Percentiles rank a stretch among this genome's conserved stretches.
Conservation (phyloP, 257 asterid genomes). For the Hygrophila difformis region DNA sequence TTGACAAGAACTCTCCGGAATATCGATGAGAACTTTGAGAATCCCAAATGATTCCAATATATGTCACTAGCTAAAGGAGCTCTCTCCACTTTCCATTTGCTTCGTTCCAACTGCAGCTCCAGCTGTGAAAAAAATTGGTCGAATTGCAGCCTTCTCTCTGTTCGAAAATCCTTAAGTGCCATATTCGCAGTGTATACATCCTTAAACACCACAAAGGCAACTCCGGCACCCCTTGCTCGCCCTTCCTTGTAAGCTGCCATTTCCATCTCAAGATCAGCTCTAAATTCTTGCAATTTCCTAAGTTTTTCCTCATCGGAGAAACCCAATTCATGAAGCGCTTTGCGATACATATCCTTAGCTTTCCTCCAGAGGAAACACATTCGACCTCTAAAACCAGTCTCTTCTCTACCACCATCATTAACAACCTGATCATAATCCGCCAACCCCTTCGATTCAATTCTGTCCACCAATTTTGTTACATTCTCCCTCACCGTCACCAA, state of each 20-base stretch:
- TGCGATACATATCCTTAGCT: conserved; percentile 53
- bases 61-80: conserved; percentile 63
- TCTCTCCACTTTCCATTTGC: conserved; percentile 78
- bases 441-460: conserved; percentile 61
- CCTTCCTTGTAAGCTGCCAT: conserved; percentile 78
- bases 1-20: conserved; percentile 75
- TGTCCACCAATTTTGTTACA: conserved; percentile 54
- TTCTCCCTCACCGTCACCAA: conserved; percentile 78
- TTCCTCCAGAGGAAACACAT: conserved; percentile 39
- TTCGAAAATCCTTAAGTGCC: conserved; percentile 82
- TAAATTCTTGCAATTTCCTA: conserved; percentile 81
- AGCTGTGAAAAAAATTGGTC: conserved; percentile 81
- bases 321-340: conserved; percentile 53
- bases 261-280: conserved; percentile 99
- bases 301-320: conserved; percentile 84
- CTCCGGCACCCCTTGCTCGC: conserved; percentile 90
- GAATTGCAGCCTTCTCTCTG: conserved; percentile 71
- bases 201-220: conserved; percentile 90
- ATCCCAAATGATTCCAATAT: conserved; percentile 96
- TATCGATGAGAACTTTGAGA: conserved; percentile 73
- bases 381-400: conserved; percentile 33
- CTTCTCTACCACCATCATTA: conserved; percentile 15
- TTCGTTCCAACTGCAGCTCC: conserved; percentile 88
- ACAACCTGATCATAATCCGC: conserved; percentile 32
- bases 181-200: conserved; percentile 87